phyloP scores from a whole-genome alignment of 2,329 filamentous ascomycete species.

The Scorias spongiosa region DNA sequence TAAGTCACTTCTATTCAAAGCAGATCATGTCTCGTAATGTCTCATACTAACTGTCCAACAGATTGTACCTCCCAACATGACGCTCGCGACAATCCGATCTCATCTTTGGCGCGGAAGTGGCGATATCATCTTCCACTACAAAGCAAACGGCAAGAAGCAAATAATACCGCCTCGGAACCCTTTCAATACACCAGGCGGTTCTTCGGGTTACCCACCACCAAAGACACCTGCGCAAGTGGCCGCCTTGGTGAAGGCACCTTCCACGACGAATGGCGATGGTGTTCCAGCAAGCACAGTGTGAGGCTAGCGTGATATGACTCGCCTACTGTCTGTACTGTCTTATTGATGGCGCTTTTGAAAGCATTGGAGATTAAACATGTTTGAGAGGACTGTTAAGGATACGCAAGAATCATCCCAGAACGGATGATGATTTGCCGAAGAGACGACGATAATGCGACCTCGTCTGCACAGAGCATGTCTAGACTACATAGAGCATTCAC shows the following conservation, averaged over 20 bases:
- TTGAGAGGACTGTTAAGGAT: no score
- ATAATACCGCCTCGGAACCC: slow-evolving; percentile 17
- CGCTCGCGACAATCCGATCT: slow-evolving; percentile 77
- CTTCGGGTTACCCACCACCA: neutral
- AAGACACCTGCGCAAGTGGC: neutral
- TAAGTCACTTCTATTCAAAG: slow-evolving; percentile 28
- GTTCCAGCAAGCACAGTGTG: no score
- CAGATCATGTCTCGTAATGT: neutral
- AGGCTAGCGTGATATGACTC: no score
- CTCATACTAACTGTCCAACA: slow-evolving; percentile 8
- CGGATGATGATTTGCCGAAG: no score
- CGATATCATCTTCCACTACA: slow-evolving; percentile 83
- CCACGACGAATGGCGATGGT: no score
- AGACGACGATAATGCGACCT: no score
- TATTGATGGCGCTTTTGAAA: no score
- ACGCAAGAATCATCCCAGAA: no score
- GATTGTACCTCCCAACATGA: slow-evolving; percentile 68
- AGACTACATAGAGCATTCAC: no score
- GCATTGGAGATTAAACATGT: no score
- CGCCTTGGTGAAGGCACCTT: neutral
- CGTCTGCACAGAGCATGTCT: no score
- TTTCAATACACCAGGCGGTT: neutral
- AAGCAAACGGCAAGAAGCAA: slow-evolving; percentile 70
- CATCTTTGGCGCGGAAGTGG: slow-evolving; percentile 93
- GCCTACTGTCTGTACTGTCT: no score